Base-by-base conservation (phyloP, 352 stramenopile species). In the Phytophthora lateralis region DNA sequence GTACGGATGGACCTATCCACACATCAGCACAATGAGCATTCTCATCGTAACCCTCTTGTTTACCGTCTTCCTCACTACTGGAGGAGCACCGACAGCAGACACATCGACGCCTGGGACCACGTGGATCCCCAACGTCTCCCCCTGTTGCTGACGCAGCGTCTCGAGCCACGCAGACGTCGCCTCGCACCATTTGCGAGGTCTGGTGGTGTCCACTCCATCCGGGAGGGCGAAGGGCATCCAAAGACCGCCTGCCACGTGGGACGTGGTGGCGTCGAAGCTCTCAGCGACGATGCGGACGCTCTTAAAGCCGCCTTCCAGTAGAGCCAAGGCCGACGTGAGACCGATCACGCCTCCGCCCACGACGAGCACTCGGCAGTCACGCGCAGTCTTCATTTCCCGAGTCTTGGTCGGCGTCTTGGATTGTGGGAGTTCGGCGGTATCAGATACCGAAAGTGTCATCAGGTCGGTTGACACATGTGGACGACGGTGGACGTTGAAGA, bases 161-260 rank as follows among this genome's bases (percentile, higher is more conserved):
- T 81, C 66, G 30, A 91, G 68, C 82, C 82, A 91, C 45, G 48
- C 47, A 55, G 83, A 88, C 57, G 77, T 86, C 51, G 68, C 76
- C 27, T 89, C 75, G 48, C 82, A 89, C 82, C 82, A 91, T 59
- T 79, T 64, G 11, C 82, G 59, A 17, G 75, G 72, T 45, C 68
- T 69, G 7, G 74, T 21, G 20, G 76, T 66, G 51, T 79, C 69
- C 2, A 73, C 56, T 47, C 66, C 63, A 9, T 70, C 38, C 0
- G 81, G 77, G 26, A 90, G 56, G 15, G 80, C 80, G 52, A 91
- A 91, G 0, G 82, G 80, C 68, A 89, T 83, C 82, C 82, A 91
- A 35, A 91, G 75, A 1, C 79, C 82, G 18, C 82, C 82, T 3
- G 82, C 78, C 10, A 87, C 72, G 63, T 91, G 80, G 7, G 82